Evolutionary conservation across 2,329 filamentous ascomycete species (phyloP), one percentile per base, ranked within the genome.

Genomic region (Colletotrichum caudatum): DNA sequence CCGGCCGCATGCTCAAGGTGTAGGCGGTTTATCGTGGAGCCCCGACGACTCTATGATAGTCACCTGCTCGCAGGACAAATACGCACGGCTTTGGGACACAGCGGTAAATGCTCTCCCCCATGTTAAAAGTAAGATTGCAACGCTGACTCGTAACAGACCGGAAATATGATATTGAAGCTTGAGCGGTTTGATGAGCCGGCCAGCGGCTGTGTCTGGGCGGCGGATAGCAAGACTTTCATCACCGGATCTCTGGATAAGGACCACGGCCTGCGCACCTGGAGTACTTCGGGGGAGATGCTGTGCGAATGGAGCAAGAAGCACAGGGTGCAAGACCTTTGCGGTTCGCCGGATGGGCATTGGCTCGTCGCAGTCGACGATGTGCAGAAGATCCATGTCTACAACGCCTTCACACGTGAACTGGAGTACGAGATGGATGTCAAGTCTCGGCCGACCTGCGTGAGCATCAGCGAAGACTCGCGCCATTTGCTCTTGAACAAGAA

Each of bases 11-110:
- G 86, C 89, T 1, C 84, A 83, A 3, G 92, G 93, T 1, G 91
- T 98, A 16, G 91, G 93, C 26, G 94, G 95, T 77, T 83, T 97
- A 5, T 87, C 93, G 1, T 99, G 96, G 94, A 98, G 95, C 78
- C 96, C 95, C 6, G 94, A 99, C 80, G 94, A 97, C 81, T 88
- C 88, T 1, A 93, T 93, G 82, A 86, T 99, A 44, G 90, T 98
- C 50, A 95, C 92, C 20, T 98, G 95, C 79, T 93, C 90, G 20
- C 87, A 90, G 74, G 93, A 97, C 77, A 89, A 88, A 57, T 88
- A 87, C 73, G 94, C 93, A 1, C 88, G 91, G 46, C 81, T 97
- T 73, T 97, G 93, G 93, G 89, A 94, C 80, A 84, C 87, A 20
- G 83, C 86, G 75, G 92, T 94, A 82, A 82, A 88, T 81, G 23